A percentile compares a stretch with the other conserved stretches of the same genome.
phyloP scores from a whole-genome alignment of 495 filamentous ascomycete species.

The Trichoderma erinaceum region DNA sequence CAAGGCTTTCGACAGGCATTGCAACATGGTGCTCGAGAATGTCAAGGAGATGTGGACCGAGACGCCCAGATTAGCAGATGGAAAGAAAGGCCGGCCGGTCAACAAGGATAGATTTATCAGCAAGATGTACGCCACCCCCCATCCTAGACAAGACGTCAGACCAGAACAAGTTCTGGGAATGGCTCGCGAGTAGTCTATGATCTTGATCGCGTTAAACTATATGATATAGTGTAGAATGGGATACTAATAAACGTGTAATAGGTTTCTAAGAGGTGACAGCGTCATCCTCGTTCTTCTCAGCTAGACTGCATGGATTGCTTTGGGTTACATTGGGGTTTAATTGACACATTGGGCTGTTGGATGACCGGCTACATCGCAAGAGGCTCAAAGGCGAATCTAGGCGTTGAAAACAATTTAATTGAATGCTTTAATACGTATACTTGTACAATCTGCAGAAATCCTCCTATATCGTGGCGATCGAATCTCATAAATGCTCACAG shows the following conservation, averaged over 20 bases:
- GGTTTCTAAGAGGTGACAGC: slow-evolving; percentile 90
- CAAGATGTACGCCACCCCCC: slow-evolving; percentile 69
- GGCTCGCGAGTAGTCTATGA: not conserved
- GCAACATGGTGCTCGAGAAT: slow-evolving; percentile 95
- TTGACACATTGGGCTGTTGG: slow-evolving; percentile 10
- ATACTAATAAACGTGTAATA: slow-evolving; percentile 32
- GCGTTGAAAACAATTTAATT: slow-evolving; percentile 16
- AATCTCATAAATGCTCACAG: not conserved
- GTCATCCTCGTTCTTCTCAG: slow-evolving; percentile 90
- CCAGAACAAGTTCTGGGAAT: not conserved
- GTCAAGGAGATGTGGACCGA: slow-evolving; percentile 99
- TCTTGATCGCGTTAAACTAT: not conserved
- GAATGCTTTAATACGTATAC: not conserved
- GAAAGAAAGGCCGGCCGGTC: slow-evolving; percentile 81
- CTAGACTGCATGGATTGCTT: slow-evolving; percentile 31
- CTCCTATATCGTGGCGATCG: slow-evolving; percentile 6
- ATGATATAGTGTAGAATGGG: not conserved
- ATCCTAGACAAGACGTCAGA: not conserved
- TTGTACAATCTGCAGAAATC: not conserved
- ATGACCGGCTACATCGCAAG: not conserved
- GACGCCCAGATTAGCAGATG: slow-evolving; percentile 65
- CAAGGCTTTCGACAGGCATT: slow-evolving; percentile 45
- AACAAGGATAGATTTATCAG: slow-evolving; percentile 98
- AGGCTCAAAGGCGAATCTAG: slow-evolving; percentile 7
- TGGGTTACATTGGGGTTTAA: slow-evolving; percentile 4